A percentile compares a stretch with the other conserved stretches of the same genome.
Evolutionary conservation across 768 basidiomycete genomes (phyloP).

Genomic region (Leccinum fibrillosum): DNA sequence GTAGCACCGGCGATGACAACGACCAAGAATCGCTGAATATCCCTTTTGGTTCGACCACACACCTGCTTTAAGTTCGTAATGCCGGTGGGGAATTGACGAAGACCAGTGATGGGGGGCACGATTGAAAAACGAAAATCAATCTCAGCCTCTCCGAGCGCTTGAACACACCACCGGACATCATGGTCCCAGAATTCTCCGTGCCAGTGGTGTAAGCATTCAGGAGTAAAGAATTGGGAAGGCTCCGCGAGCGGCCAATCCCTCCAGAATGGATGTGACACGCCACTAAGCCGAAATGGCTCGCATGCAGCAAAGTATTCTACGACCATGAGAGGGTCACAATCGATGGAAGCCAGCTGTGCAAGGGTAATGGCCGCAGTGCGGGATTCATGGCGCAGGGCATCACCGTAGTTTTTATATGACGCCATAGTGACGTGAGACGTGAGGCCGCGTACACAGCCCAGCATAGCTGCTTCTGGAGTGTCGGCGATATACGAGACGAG

Average conservation of each 20-base stretch:
- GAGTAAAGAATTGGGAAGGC: background rate
- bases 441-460: background rate
- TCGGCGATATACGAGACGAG: background rate
- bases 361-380: background rate
- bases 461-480: background rate
- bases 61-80: constrained; percentile 42
- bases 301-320: background rate
- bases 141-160: background rate
- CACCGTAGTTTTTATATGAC: background rate
- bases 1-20: constrained; percentile 34
- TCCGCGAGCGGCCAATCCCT: background rate
- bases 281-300: background rate
- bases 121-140: background rate
- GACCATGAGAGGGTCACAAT: background rate
- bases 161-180: background rate
- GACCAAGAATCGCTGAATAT: constrained; percentile 37
- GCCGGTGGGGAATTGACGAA: constrained; percentile 35
- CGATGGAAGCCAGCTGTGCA: background rate
- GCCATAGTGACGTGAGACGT: background rate
- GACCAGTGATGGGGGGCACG: constrained; percentile 17
- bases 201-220: background rate
- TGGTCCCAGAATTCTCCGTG: background rate
- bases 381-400: background rate
- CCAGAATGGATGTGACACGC: background rate
- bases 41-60: constrained; percentile 36